A percentile compares a stretch with the other conserved stretches of the same genome.
Conservation (phyloP, 1,284 basidiomycete genomes). For the Heliocybe sulcata region DNA sequence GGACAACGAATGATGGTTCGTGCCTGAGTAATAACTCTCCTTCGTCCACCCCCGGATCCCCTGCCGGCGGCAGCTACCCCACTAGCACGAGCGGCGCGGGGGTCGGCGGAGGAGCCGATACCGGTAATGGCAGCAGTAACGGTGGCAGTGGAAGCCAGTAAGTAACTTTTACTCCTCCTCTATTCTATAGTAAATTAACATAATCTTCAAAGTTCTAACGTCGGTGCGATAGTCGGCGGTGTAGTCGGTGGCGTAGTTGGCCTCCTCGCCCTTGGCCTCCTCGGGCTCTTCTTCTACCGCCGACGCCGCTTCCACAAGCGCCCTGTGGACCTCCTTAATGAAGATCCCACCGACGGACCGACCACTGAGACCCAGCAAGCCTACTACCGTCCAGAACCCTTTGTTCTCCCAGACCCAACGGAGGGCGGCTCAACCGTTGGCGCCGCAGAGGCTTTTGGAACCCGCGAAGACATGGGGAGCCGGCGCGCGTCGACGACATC, state of each 20-base stretch:
- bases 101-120: slow-evolving; percentile 15
- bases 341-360: slow-evolving; percentile 48
- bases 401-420: slow-evolving; percentile 57
- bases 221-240: slow-evolving; percentile 65
- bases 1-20: slow-evolving; percentile 33
- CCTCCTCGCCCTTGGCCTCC: slow-evolving; percentile 34
- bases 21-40: slow-evolving; percentile 58
- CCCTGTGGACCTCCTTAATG: slow-evolving; percentile 56
- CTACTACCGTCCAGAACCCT: slow-evolving; percentile 69
- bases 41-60: slow-evolving; percentile 65
- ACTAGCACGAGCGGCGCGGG: slow-evolving; percentile 34
- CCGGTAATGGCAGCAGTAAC: not conserved
- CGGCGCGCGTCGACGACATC: not conserved
- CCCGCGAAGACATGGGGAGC: slow-evolving; percentile 2
- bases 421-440: slow-evolving; percentile 26
- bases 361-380: slow-evolving; percentile 40
- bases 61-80: slow-evolving; percentile 70
- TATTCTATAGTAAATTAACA: slow-evolving; percentile 15
- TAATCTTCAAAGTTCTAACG: no score
- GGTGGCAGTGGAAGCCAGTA: slow-evolving; percentile 7
- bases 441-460: slow-evolving; percentile 8
- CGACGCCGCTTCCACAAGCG: slow-evolving; percentile 39
- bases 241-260: slow-evolving; percentile 29
- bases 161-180: not conserved
- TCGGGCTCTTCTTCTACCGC: slow-evolving; percentile 45